A percentile compares a stretch with the other conserved stretches of the same genome.
Evolutionary conservation across 1,284 basidiomycete species (phyloP).

Genomic region (Sphagnurus paluster): DNA sequence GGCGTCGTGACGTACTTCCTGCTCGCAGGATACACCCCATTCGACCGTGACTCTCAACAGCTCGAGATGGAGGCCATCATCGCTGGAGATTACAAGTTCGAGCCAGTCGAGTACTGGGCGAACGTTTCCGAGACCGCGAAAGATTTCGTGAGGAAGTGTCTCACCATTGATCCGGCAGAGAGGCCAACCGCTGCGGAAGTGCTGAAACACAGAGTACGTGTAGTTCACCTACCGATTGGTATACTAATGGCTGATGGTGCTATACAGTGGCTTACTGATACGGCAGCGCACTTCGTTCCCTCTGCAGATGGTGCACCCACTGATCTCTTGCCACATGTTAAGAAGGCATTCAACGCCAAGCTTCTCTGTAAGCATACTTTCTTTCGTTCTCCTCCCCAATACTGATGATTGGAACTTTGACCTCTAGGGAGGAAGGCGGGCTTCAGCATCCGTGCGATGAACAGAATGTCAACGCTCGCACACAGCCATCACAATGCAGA

Average conservation of each 20-base stretch:
- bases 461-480: slow-evolving; percentile 67
- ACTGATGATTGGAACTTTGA: slow-evolving; percentile 6
- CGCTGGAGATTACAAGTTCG: slow-evolving; percentile 89
- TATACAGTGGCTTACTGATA: slow-evolving; percentile 69
- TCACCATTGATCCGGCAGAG: slow-evolving; percentile 79
- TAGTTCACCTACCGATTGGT: background rate
- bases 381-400: slow-evolving; percentile 10
- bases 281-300: slow-evolving; percentile 69
- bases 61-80: slow-evolving; percentile 94
- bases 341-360: slow-evolving; percentile 86
- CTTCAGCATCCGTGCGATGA: slow-evolving; percentile 82
- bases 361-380: slow-evolving; percentile 66
- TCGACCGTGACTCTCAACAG: slow-evolving; percentile 87
- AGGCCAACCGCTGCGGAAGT: slow-evolving; percentile 78
- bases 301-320: slow-evolving; percentile 59
- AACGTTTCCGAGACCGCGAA: slow-evolving; percentile 82
- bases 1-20: slow-evolving; percentile 97
- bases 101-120: slow-evolving; percentile 87
- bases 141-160: slow-evolving; percentile 78
- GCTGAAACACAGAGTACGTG: slow-evolving; percentile 58
- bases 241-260: background rate
- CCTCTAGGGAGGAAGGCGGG: slow-evolving; percentile 90
- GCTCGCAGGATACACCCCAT: slow-evolving; percentile 92
- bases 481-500: slow-evolving; percentile 36
- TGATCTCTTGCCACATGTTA: slow-evolving; percentile 86